A percentile compares a stretch with the other conserved stretches of the same genome.
Conservation (phyloP, 495 filamentous ascomycete species). For the Polyplosphaeria fusca region DNA sequence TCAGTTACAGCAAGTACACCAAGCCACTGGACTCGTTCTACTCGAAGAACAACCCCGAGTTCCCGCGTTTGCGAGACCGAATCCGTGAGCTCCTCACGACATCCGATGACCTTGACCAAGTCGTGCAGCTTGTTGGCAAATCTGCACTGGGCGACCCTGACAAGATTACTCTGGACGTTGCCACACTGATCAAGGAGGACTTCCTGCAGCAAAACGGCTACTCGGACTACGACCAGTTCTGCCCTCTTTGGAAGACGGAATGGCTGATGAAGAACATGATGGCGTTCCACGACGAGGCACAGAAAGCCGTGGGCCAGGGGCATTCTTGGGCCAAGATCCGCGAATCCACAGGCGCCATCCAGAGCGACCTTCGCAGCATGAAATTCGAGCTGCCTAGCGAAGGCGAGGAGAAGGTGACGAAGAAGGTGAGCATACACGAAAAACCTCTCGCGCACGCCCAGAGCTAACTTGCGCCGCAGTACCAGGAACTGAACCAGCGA, state of each 20-base stretch:
- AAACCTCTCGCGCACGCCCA: too few relatives aligned
- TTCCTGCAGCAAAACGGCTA: constrained; percentile 99
- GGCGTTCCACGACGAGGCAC: constrained; percentile 93
- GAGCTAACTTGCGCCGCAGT: constrained; percentile 50
- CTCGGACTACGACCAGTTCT: constrained; percentile 98
- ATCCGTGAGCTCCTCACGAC: constrained; percentile 90
- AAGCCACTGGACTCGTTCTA: constrained; percentile 85
- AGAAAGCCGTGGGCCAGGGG: constrained; percentile 89
- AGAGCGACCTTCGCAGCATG: constrained; percentile 77
- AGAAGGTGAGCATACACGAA: constrained; percentile 66
- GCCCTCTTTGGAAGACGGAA: constrained; percentile 97
- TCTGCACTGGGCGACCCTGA: constrained; percentile 92
- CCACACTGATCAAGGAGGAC: constrained; percentile 91
- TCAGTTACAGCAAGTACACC: constrained; percentile 97
- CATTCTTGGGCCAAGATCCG: constrained; percentile 88
- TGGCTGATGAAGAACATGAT: constrained; percentile 99
- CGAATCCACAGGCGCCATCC: constrained; percentile 83
- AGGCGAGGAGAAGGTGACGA: constrained; percentile 66
- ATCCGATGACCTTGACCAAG: constrained; percentile 96
- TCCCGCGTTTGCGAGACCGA: constrained; percentile 85
- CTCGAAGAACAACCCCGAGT: constrained; percentile 86
- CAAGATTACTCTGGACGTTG: constrained; percentile 97
- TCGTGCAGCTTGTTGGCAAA: constrained; percentile 98
- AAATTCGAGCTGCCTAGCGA: constrained; percentile 92
- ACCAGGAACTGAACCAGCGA: constrained; percentile 82